These are phyloP conservation scores for Colletotrichum salicis DNA, from an alignment of 2,329 filamentous ascomycete species.

Conservation along the genomic window DNA sequence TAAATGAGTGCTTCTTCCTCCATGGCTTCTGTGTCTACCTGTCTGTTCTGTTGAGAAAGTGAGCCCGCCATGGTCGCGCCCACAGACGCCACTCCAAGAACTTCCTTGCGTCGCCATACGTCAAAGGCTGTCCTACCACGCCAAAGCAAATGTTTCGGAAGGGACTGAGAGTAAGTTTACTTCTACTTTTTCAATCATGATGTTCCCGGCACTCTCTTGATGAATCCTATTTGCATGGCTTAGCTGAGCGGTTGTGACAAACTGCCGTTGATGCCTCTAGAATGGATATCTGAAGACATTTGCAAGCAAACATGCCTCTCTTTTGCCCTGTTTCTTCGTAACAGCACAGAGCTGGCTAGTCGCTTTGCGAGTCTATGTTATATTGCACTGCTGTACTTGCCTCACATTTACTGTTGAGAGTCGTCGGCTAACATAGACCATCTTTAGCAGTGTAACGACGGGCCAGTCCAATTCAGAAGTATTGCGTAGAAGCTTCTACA, in stretches of 20 bases:
- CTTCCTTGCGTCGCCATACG: too few relatives aligned
- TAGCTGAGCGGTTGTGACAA: slow-evolving; percentile 44
- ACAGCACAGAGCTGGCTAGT: too few relatives aligned
- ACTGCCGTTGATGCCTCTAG: slow-evolving; percentile 39
- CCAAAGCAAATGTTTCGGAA: background rate
- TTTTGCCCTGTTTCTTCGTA: background rate
- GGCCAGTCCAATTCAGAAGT: too few relatives aligned
- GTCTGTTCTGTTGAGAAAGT: background rate
- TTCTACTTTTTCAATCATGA: background rate
- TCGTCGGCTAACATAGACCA: too few relatives aligned
- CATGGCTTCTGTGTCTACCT: background rate
- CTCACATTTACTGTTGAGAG: too few relatives aligned
- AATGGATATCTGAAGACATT: slow-evolving; percentile 44
- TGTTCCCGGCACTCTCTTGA: slow-evolving; percentile 37
- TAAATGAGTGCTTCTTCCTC: background rate
- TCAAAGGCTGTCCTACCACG: background rate
- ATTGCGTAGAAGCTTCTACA: too few relatives aligned
- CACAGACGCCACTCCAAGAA: background rate
- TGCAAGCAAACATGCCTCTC: background rate
- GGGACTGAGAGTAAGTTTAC: background rate
- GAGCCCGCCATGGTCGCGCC: background rate
- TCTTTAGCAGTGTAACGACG: too few relatives aligned
- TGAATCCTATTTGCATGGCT: slow-evolving; percentile 47
- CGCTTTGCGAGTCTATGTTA: too few relatives aligned
- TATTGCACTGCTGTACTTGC: too few relatives aligned